Base-by-base conservation (phyloP, 1,284 basidiomycete species). In the Ceratobasidium theobromae region DNA sequence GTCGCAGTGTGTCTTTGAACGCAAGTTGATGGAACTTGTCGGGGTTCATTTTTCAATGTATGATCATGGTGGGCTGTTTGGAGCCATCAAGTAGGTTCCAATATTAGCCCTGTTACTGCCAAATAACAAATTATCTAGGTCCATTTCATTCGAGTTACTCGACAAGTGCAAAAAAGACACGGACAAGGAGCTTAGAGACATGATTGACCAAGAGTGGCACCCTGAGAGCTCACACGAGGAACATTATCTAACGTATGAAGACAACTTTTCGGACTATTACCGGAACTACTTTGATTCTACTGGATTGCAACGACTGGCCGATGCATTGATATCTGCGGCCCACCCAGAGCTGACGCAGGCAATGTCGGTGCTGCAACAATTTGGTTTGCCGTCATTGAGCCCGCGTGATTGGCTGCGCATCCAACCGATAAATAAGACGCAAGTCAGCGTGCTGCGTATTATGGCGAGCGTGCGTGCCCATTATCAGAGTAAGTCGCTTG, bases 381-480 rank as follows among this genome's bases (percentile, higher is more conserved):
- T 8, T n/a, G 53, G 53, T 16, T 8, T 57, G 4, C 40, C 53
- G 4, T n/a, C 3, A 3, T 28, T 57, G 5, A 21, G 25, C 1
- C 38, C 53, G 11, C 1, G 16, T 1, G 5, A 57, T 9, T 57
- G 53, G 53, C 35, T 28, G 11, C 9, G 6, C 6, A 25, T 57
- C 8, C 25, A 57, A 21, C 53, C 53, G 14, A 57, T 18, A 1
- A n/a, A 57, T 1, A 45, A n/a, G 27, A 4, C 33, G 14, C 38
- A 57, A 9, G 2, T 35, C 16, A 45, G 33, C 32, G 53, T 25
- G 8, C 53, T 57, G 8, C 32, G 40, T 23, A 57, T 57, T 40
- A 57, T 57, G 53, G 23, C 53, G 16, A 57, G 53, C 27, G 53
- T 57, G 2, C 53, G 53, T 3, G 53, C 53, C 3, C 53, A 57